Conservation (phyloP, 768 basidiomycete genomes). For the Paxillus rubicundulus region DNA sequence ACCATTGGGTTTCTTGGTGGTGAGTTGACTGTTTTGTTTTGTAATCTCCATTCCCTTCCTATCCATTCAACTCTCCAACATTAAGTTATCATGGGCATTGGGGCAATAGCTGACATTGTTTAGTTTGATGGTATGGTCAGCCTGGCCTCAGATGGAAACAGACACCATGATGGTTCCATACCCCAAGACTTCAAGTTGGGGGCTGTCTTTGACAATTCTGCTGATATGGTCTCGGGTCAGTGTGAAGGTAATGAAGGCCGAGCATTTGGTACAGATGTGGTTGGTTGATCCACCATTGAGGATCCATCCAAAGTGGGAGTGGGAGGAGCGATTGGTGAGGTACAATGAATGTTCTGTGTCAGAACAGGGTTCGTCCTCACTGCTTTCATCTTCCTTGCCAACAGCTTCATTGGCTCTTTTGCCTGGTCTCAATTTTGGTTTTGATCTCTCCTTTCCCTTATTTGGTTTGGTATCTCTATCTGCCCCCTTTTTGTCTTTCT, state of each 20-base stretch:
- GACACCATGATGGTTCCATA: not conserved
- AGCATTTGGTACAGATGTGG: not conserved
- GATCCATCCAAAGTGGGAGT: slow-evolving; percentile 7
- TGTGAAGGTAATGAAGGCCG: slow-evolving; percentile 1
- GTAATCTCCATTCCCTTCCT: slow-evolving; percentile 5
- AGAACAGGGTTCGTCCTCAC: not conserved
- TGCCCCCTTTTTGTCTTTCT: too few species aligned
- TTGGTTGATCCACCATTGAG: slow-evolving; percentile 1
- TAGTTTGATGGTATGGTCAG: slow-evolving; percentile 1
- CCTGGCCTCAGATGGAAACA: not conserved
- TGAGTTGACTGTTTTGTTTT: not conserved
- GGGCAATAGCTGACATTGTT: slow-evolving; percentile 8
- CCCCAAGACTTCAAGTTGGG: not conserved
- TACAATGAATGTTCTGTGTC: not conserved
- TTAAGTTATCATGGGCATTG: slow-evolving; percentile 1
- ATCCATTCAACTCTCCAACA: slow-evolving; percentile 11
- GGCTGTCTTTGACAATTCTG: slow-evolving; percentile 7
- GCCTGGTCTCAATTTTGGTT: too few species aligned
- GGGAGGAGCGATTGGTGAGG: not conserved
- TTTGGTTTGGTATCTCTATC: not conserved
- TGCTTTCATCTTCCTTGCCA: not conserved
- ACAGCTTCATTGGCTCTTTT: not conserved
- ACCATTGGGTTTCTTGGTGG: too few species aligned
- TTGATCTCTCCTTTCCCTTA: too few species aligned
- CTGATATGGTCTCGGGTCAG: not conserved